phyloP scores from a whole-genome alignment of 441 rosid species.

The California macrophylla region DNA sequence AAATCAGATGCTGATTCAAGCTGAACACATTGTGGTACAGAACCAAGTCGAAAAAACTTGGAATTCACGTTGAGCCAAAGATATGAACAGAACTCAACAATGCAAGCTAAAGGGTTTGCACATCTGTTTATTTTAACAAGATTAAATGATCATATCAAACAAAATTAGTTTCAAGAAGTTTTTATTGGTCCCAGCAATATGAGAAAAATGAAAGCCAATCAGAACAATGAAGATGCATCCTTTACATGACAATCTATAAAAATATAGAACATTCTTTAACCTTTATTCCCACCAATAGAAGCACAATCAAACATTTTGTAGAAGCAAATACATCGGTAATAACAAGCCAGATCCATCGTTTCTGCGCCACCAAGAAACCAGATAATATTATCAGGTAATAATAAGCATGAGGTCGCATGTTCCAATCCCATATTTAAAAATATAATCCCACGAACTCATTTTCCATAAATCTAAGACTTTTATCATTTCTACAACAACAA shows the following conservation, averaged over 20 bases:
- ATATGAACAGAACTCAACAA: too few relatives aligned
- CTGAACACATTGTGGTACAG: too few relatives aligned
- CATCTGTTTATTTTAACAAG: background rate
- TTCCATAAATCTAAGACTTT: too few relatives aligned
- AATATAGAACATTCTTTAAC: conserved; percentile 27
- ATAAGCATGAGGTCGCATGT: too few relatives aligned
- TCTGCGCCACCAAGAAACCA: background rate
- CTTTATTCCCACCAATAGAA: conserved; percentile 63
- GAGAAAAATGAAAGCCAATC: background rate
- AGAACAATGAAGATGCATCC: background rate
- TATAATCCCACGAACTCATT: too few relatives aligned
- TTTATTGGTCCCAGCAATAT: background rate
- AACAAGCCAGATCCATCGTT: background rate
- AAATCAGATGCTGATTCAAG: conserved; percentile 11
- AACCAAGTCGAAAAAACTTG: background rate
- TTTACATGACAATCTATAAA: background rate
- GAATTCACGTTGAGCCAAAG: background rate
- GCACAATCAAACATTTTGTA: conserved; percentile 50
- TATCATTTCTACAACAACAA: too few relatives aligned
- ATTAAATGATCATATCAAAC: background rate
- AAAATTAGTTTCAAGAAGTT: background rate
- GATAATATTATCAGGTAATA: background rate
- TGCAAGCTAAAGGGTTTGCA: background rate
- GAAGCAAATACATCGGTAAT: conserved; percentile 25
- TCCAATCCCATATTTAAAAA: too few relatives aligned